A percentile compares a stretch with the other conserved stretches of the same genome.
phyloP scores from a whole-genome alignment of 495 filamentous ascomycete species.

The Talaromyces proteolyticus region DNA sequence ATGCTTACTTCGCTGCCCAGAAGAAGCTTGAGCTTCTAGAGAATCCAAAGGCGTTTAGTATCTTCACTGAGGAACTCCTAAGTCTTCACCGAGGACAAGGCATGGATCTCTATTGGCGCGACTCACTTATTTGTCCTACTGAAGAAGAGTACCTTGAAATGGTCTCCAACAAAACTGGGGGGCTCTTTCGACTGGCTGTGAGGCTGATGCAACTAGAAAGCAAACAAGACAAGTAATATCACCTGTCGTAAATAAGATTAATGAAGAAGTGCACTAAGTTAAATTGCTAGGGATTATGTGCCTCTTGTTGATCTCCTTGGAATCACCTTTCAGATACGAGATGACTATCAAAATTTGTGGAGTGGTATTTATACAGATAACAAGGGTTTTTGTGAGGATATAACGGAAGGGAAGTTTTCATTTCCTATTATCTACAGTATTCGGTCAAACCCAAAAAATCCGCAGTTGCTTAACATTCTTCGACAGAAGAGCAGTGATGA shows the following conservation, averaged over 20 bases:
- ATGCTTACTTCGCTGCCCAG: constrained; percentile 88
- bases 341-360: constrained; percentile 77
- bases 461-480: constrained; percentile 83
- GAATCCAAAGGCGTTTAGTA: constrained; percentile 16
- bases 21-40: constrained; percentile 41
- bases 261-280: background rate
- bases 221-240: background rate
- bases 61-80: constrained; percentile 18
- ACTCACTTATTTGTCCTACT: constrained; percentile 14
- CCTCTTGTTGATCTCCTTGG: constrained; percentile 44
- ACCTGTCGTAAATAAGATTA: background rate
- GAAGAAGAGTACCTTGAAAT: constrained; percentile 21
- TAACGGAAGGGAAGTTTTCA: constrained; percentile 87
- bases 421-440: constrained; percentile 94
- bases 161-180: constrained; percentile 26
- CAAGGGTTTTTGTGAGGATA: constrained; percentile 82
- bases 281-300: background rate
- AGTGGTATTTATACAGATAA: constrained; percentile 57
- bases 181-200: constrained; percentile 18
- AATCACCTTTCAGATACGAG: constrained; percentile 77
- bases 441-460: constrained; percentile 68
- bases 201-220: constrained; percentile 18
- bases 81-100: constrained; percentile 24
- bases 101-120: constrained; percentile 23
- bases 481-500: constrained; percentile 80